Conservation (phyloP, 139 green algal genomes). For the Nannochloris sp. region DNA sequence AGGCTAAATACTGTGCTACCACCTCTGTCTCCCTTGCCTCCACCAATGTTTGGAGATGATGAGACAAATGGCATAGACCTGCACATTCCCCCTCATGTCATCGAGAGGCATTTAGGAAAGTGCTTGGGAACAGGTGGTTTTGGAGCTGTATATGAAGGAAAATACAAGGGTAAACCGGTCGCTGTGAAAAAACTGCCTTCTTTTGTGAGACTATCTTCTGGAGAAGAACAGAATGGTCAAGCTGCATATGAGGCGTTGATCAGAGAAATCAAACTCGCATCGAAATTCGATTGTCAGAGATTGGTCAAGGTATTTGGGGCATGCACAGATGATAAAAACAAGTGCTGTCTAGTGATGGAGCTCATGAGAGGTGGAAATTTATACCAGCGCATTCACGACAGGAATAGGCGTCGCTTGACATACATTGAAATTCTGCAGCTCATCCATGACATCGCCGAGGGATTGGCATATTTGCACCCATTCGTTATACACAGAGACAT, state of each 20-base stretch:
- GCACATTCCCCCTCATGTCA: conserved; percentile 52
- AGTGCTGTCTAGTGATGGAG: conserved; percentile 77
- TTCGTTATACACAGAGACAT: conserved; percentile 69
- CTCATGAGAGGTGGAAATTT: conserved; percentile 61
- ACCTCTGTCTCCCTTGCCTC: conserved; percentile 16
- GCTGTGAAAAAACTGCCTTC: conserved; percentile 60
- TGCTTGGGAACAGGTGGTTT: conserved; percentile 65
- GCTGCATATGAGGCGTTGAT: conserved; percentile 37
- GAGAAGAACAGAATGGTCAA: conserved; percentile 9
- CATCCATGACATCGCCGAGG: conserved; percentile 50
- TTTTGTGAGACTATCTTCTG: conserved; percentile 36
- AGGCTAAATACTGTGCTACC: conserved; percentile 19
- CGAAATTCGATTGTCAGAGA: conserved; percentile 36
- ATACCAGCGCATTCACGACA: conserved; percentile 57
- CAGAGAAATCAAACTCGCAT: conserved; percentile 55
- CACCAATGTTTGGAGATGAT: conserved; percentile 14
- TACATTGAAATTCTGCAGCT: conserved; percentile 64
- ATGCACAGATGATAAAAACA: conserved; percentile 33
- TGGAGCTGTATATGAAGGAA: conserved; percentile 55
- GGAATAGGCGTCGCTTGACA: conserved; percentile 34
- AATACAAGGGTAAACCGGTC: conserved; percentile 46
- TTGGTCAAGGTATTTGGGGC: conserved; percentile 54
- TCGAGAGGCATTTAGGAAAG: conserved; percentile 48
- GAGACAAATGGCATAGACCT: conserved; percentile 22
- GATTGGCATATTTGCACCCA: conserved; percentile 68